Evolutionary conservation across 106 monocot species (phyloP), one percentile per base, ranked within the genome.

Genomic region (Triglochin maritima): DNA sequence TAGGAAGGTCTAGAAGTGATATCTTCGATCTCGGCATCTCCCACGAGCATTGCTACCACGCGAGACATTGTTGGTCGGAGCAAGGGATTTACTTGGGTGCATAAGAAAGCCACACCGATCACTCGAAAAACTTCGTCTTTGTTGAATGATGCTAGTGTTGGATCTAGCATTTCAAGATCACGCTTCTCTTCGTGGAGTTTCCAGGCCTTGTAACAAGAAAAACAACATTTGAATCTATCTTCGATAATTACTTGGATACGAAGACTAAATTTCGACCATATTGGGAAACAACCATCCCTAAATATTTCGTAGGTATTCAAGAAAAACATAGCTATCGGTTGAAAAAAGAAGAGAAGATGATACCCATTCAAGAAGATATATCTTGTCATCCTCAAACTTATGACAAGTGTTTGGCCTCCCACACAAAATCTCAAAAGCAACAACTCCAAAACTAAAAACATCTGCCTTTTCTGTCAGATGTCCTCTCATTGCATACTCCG

Each of bases 401-500:
- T 48, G 10, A 56, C 82, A 82, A n/a, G 81, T 64, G 69, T 85
- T 87, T 10, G 77, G 57, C 60, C 92, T 82, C 68, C 92, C 92
- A 64, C 76, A 80, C 43, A 92, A 55, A 60, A 83, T 54, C 67
- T 92, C 92, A 42, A 92, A 56, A 46, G 60, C 76, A 41, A 92
- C 87, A 47, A 92, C 85, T 4, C 92, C 87, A 63, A 85, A 92
- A 46, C 75, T 68, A 67, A 85, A 92, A 6, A 92, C 82, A 73
- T 85, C 91, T 41, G 79, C 82, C 60, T 92, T 92, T 59, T 92
- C 91, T 48, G 87, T 87, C 42, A 92, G 76, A 75, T 85, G 90
- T 4, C 90, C 90, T 80, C 90, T 84, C 90, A 91, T 87, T 52
- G 90, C 91, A 64, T 92, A 92, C 59, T 92, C 91, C 12, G 85